Evolutionary conservation across 2,329 filamentous ascomycete species (phyloP), one percentile per base, ranked within the genome.

Genomic region (Aciculosporium take): DNA sequence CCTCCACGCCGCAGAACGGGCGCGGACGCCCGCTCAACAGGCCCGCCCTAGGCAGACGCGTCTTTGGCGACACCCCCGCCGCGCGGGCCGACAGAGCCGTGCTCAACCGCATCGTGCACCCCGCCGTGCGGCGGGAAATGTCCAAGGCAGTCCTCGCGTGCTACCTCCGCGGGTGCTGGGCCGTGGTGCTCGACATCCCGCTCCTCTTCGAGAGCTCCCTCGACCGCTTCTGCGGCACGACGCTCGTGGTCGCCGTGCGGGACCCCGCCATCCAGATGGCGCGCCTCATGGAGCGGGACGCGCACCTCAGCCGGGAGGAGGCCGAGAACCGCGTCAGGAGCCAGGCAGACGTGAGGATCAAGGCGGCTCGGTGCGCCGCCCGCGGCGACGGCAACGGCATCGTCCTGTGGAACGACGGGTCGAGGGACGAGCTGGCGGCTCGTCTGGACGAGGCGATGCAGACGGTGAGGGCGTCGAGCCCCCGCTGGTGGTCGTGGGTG

Each of bases 51-150:
- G 91, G 91, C 1, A 68, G 79, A 35, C 72, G 87, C 43, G 84
- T 98, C 1, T 98, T 98, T 58, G 91, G 91, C 27, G 71, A 81
- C 49, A 77, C 72, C 37, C 74, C 81, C 23, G 81, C 86, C 50
- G 70, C 73, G 43, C 72, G 73, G 52, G 71, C 68, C 48, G 87
- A 94, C 59, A 71, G 89, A 21, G 76, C 71, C 40, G 78, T 83
- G 24, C 70, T 98, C 12, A 96, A 96, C 58, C 68, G 74, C 37
- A 96, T 98, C 49, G 84, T 96, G 39, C 91, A 98, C 58, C 91
- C 91, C 0, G 87, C 85, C 0, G 88, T 98, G 32, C 72, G 88
- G 31, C 71, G 67, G 55, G 86, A 84, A 58, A 89, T 95, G 72
- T 85, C 86, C 60, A 76, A 71, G 52, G 68, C 73, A 37, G 73